Conservation (phyloP, 805 yeast species). For the Starmerella apis region DNA sequence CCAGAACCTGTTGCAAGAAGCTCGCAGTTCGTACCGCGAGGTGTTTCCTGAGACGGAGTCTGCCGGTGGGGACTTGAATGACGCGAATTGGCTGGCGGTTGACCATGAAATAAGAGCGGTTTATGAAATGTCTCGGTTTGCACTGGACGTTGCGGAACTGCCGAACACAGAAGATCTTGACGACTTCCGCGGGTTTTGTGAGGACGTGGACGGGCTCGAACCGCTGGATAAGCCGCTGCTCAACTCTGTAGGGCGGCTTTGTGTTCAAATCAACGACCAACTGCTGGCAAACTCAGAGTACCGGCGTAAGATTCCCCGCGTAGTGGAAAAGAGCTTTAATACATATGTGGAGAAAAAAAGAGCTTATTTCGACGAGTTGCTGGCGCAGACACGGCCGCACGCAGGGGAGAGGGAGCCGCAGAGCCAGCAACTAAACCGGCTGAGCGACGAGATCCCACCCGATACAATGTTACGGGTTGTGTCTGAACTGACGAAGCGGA, state of each 20-base stretch:
- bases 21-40: conserved; percentile 31
- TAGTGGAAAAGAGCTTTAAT: conserved; percentile 8
- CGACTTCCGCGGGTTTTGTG: conserved; percentile 22
- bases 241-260: conserved; percentile 3
- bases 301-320: conserved; percentile 14
- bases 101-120: conserved; percentile 35
- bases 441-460: not conserved
- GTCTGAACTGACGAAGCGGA: not conserved
- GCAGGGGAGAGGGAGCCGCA: not conserved
- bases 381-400: not conserved
- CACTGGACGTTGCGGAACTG: conserved; percentile 50
- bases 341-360: conserved; percentile 7
- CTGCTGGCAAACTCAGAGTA: conserved; percentile 8
- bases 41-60: conserved; percentile 43
- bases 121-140: conserved; percentile 48
- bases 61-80: conserved; percentile 29
- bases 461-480: not conserved
- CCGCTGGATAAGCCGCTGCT: conserved; percentile 19
- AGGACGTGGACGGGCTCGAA: conserved; percentile 23
- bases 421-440: not conserved
- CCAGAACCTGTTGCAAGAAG: conserved; percentile 9
- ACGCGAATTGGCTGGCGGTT: conserved; percentile 34
- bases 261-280: conserved; percentile 11
- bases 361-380: conserved; percentile 3
- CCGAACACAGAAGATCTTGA: conserved; percentile 11